These are phyloP conservation scores for Senna tora DNA, from an alignment of 306 rosid species.

Conservation along the genomic window DNA sequence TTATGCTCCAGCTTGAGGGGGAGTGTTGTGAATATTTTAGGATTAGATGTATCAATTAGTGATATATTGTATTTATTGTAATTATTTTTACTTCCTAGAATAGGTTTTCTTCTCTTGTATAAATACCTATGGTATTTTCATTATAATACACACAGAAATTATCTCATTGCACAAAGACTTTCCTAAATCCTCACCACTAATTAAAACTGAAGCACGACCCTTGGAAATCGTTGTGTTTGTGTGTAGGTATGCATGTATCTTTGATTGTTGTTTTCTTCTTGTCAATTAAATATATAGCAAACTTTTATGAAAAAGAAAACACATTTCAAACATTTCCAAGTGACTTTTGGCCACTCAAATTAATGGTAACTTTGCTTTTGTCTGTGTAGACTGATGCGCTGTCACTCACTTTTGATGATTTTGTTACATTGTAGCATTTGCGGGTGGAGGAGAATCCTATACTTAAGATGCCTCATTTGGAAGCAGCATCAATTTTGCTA, in stretches of 20 bases:
- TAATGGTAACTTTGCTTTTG: not conserved
- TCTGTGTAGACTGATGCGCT: conserved; percentile 10
- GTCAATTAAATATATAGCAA: not conserved
- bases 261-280: not conserved
- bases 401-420: conserved; percentile 36
- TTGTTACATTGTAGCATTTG: conserved; percentile 72
- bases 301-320: not conserved
- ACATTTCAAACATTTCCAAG: not conserved
- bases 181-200: no score
- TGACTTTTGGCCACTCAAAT: not conserved
- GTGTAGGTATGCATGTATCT: not conserved
- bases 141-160: no score
- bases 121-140: no score
- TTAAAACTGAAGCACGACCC: no score
- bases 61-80: no score
- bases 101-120: no score
- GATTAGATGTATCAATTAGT: no score
- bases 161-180: no score
- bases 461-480: conserved; percentile 87
- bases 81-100: no score
- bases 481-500: conserved; percentile 95
- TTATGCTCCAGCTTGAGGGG: no score
- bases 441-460: conserved; percentile 98
- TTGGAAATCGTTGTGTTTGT: no score
- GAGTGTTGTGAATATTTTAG: no score